Percentiles rank a stretch among this genome's conserved stretches.
These are phyloP conservation scores for Phytophthora europaea DNA, from an alignment of 352 stramenopile genomes.

Conservation along the genomic window DNA sequence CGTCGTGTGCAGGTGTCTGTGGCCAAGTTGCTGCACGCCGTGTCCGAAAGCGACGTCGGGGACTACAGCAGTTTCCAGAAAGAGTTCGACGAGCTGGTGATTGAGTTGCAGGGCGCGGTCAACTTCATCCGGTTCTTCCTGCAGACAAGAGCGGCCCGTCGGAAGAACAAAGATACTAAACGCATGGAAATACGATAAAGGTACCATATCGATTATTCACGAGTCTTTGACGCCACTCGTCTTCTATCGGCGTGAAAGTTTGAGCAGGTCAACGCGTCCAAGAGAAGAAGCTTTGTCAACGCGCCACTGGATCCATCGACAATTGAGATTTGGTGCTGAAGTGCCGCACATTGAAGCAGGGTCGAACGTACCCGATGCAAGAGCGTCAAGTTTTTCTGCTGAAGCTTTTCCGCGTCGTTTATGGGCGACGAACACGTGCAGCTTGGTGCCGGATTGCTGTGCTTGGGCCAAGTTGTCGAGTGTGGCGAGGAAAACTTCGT, in stretches of 20 bases:
- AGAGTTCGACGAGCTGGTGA: conserved; percentile 34
- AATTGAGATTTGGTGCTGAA: neutral
- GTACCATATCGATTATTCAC: neutral
- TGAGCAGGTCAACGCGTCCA: conserved; percentile 23
- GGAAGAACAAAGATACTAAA: conserved; percentile 19
- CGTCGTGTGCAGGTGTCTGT: conserved; percentile 72
- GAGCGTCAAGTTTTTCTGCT: conserved; percentile 32
- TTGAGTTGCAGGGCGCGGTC: conserved; percentile 33
- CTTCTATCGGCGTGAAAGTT: neutral
- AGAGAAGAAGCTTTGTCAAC: conserved; percentile 24
- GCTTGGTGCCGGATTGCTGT: neutral
- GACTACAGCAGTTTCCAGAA: conserved; percentile 34
- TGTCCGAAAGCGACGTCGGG: conserved; percentile 57
- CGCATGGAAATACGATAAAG: neutral
- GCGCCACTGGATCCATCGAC: conserved; percentile 36
- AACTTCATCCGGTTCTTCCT: conserved; percentile 47
- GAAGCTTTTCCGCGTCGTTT: conserved; percentile 55
- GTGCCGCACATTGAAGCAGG: neutral
- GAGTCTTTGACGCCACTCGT: neutral
- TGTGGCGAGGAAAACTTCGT: conserved; percentile 55
- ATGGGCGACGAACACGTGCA: conserved; percentile 58
- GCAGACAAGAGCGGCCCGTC: conserved; percentile 18
- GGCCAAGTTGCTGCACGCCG: conserved; percentile 63
- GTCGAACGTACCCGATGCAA: conserved; percentile 27
- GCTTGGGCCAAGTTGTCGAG: conserved; percentile 27